Evolutionary conservation across 331 rosid genomes (phyloP).

Genomic region (Malus hybrid): DNA sequence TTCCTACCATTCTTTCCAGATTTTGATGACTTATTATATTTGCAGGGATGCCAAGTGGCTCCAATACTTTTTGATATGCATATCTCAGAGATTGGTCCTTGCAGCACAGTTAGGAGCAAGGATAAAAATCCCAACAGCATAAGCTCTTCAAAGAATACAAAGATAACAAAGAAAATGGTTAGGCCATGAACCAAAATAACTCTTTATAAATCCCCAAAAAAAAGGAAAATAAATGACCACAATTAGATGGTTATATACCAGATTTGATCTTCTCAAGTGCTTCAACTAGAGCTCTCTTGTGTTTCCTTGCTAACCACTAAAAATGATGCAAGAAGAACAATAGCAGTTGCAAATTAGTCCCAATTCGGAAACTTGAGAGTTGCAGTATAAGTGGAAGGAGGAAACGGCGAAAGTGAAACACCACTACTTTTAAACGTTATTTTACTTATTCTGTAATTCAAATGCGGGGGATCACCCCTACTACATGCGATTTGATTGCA

Average conservation of each 20-base stretch:
- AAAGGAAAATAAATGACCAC: not conserved
- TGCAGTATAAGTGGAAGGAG: not conserved
- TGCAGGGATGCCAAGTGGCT: conserved; percentile 72
- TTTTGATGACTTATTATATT: not conserved
- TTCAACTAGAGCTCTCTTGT: conserved; percentile 59
- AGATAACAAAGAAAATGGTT: conserved; percentile 2
- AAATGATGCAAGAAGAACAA: conserved; percentile 3
- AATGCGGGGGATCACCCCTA: not conserved
- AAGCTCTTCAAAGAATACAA: conserved; percentile 47
- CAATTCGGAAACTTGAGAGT: not conserved
- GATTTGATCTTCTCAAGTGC: conserved; percentile 80
- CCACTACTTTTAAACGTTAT: not conserved
- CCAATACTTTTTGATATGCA: conserved; percentile 45
- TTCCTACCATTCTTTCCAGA: conserved; percentile 17
- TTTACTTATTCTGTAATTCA: not conserved
- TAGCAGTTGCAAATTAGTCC: not conserved
- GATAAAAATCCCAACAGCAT: conserved; percentile 83
- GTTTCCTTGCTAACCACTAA: conserved; percentile 54
- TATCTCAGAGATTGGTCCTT: conserved; percentile 36
- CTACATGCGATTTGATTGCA: not conserved
- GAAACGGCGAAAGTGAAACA: not conserved
- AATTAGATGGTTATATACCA: conserved; percentile 35
- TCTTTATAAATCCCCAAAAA: not conserved
- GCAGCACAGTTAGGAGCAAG: conserved; percentile 53
- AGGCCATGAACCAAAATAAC: not conserved